These are phyloP conservation scores for Gracilaria gracilis DNA, from an alignment of 23 red algal species.

Conservation along the genomic window DNA sequence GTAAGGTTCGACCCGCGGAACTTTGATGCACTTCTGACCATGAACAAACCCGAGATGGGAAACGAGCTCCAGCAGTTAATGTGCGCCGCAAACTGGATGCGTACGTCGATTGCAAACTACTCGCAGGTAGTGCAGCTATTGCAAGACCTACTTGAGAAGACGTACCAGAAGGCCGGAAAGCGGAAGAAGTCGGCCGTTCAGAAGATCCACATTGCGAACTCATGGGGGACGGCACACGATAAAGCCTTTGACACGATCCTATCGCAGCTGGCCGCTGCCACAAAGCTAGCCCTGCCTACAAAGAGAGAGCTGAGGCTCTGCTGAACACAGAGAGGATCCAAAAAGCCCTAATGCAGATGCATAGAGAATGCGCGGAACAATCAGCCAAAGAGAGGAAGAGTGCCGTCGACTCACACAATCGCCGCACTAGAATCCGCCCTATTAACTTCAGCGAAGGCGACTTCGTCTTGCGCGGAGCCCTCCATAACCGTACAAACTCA, in stretches of 20 bases:
- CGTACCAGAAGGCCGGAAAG: slow-evolving; percentile 13
- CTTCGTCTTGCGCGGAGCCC: slow-evolving; percentile 29
- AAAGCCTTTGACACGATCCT: not conserved
- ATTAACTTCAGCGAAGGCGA: no score
- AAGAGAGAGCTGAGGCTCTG: not conserved
- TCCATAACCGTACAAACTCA: not conserved
- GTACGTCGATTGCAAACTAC: slow-evolving; percentile 30
- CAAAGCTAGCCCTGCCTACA: not conserved
- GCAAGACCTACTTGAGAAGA: slow-evolving; percentile 24
- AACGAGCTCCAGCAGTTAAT: slow-evolving; percentile 52
- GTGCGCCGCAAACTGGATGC: slow-evolving; percentile 65
- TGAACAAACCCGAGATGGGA: not conserved
- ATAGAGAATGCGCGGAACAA: not conserved
- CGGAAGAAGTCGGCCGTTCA: not conserved
- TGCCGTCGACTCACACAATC: slow-evolving; percentile 23
- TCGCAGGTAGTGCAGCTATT: not conserved
- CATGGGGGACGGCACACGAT: not conserved
- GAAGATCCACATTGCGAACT: not conserved
- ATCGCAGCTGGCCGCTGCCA: not conserved
- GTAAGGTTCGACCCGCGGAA: slow-evolving; percentile 12
- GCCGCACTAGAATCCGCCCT: not conserved
- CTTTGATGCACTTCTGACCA: slow-evolving; percentile 4
- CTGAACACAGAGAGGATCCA: not conserved
- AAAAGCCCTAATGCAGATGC: not conserved
- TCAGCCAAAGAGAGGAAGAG: not conserved